A percentile compares a stretch with the other conserved stretches of the same genome.
phyloP scores from a whole-genome alignment of 2,329 filamentous ascomycete species.

The Pyrenochaeta sp. region DNA sequence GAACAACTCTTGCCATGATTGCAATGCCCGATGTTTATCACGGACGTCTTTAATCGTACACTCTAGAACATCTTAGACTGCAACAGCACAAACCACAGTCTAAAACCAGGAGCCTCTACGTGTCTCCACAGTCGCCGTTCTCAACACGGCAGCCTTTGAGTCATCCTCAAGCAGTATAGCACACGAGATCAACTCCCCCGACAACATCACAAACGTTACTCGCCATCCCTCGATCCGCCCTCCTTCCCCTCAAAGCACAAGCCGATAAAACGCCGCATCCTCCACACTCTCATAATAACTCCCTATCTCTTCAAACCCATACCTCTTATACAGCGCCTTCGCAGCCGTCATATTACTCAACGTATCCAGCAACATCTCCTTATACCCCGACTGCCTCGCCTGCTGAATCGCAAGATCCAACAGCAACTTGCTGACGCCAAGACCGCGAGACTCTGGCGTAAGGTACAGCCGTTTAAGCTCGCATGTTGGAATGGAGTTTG shows the following conservation, averaged over 20 bases:
- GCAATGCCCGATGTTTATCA: not conserved
- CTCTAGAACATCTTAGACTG: not conserved
- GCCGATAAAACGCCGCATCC: constrained; percentile 62
- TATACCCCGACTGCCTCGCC: constrained; percentile 60
- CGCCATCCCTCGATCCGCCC: no score
- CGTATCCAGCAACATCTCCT: constrained; percentile 65
- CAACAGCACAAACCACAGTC: no score
- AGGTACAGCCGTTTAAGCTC: constrained; percentile 69
- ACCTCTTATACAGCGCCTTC: constrained; percentile 57
- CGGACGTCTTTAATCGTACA: not conserved
- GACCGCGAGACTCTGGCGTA: constrained; percentile 56
- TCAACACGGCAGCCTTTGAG: no score
- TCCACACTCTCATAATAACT: constrained; percentile 65
- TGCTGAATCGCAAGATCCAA: constrained; percentile 55
- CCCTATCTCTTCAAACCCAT: constrained; percentile 62
- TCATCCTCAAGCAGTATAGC: no score
- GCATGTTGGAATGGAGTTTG: constrained; percentile 38
- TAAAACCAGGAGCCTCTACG: no score
- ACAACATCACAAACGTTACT: no score
- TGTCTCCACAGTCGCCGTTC: no score
- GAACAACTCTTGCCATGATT: not conserved
- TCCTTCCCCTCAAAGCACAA: constrained; percentile 31
- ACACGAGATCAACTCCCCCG: no score
- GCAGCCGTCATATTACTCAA: constrained; percentile 62
- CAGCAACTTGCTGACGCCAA: constrained; percentile 60